Base-by-base conservation (phyloP, 306 rosid species). In the Prunus campanulata region DNA sequence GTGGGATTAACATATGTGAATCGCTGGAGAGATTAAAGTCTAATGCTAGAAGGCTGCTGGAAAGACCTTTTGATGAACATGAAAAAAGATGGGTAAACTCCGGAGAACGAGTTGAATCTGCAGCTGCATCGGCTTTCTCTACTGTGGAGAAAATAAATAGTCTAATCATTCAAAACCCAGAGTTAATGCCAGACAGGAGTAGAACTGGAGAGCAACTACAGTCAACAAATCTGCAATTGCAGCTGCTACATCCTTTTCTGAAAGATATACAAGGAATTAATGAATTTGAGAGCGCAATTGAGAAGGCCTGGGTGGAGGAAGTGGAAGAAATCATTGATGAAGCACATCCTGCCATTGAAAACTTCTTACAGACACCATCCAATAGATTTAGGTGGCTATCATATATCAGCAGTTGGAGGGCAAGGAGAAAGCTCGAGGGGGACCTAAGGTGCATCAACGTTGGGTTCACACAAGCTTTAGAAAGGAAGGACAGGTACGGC, bases 251-350 rank as follows among this genome's bases (percentile, higher is more conserved):
- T 47, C 75, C 78, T 32, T 83, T 86, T 32, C 20, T 76, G 50
- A 64, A 72, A 15, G 82, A 83, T n/a, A 59, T 83, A 49, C 5
- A 29, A 27, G 61, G 59, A 32, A 59, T 81, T 63, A 35, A 6
- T 1, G 74, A 11, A 44, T 48, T 81, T 29, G 78, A 75, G 66
- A 78, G 76, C 8, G 70, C 68, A 73, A 78, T 79, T 11, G 84
- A 81, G 60, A 60, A 64, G 35, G 29, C 50, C 47, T 83, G 87
- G 90, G 78, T 54, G 66, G 30, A 16, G 51, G 76, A 79, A 59
- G 75, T 75, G 1, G 54, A 77, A 24, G 61, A 65, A 30, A 29
- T 85, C 4, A 74, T 71, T 56, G 0, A 27, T 3, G 72, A 68
- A 4, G 74, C 83, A 25, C 68, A 60, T 39, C n/a, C 0, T 54